Base-by-base conservation (phyloP, 306 rosid species). In the Inga oerstediana region DNA sequence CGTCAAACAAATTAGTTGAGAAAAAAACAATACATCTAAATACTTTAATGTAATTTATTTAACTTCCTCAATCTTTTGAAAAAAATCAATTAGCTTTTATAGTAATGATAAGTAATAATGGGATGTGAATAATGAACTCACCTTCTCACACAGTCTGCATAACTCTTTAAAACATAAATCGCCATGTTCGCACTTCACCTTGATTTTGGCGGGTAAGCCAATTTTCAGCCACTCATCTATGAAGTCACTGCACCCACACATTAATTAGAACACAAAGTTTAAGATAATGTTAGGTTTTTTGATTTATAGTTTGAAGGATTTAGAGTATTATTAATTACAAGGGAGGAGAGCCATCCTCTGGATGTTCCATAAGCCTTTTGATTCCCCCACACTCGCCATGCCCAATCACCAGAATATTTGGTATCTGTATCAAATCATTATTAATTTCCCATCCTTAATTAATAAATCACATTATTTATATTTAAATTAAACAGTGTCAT, bases 301-400 rank as follows among this genome's bases (percentile, higher is more conserved):
- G 2, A 52, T 52, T 54, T 17, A 54, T 19, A 54, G 61, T 54
- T 54, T 10, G 41, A 54, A 54, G 8, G 10, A 20, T 56, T 56
- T 56, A 20, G 12, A n/a, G 5, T 83, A 10, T 15, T 7, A 51
- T 51, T 51, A 51, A 27, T 41, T 88, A 92, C 94, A 1, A 89
- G 64, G 91, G 88, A 74, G 46, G 41, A 46, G 87, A 74, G 10
- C 49, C 81, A 72, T 92, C 89, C 45, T 89, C 89, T 24, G 93
- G 97, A 82, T 84, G 87, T 27, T 49, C 68, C 97, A 92, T 88
- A 32, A 92, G 97, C 85, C 94, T 91, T 35, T 64, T 0, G 59
- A 92, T 89, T 74, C 97, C 94, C 3, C 94, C 94, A n/a, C 94
- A 92, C 4, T 78, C 52, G 70, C 94, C 89, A n/a, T 92, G 97